A percentile compares a stretch with the other conserved stretches of the same genome.
Conservation (phyloP, 345 rosid genomes). For the Rubroshorea leprosula region DNA sequence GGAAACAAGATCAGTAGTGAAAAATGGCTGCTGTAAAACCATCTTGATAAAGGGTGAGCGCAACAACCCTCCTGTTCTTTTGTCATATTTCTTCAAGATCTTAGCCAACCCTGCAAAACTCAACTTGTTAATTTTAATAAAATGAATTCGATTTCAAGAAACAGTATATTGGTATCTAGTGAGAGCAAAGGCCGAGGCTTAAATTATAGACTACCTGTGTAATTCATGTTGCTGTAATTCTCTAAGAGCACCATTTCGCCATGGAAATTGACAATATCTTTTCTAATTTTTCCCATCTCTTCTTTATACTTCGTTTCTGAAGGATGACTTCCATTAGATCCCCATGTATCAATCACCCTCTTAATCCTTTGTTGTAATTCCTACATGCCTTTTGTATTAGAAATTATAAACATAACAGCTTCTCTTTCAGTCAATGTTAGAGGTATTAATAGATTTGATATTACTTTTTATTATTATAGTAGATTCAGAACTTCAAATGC, state of each 20-base stretch:
- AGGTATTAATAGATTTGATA: too few species aligned
- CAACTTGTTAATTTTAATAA: not conserved
- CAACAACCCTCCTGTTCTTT: constrained; percentile 53
- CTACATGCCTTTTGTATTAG: too few species aligned
- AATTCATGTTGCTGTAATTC: constrained; percentile 81
- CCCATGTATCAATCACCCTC: constrained; percentile 37
- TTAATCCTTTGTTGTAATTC: constrained; percentile 57
- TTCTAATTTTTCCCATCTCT: constrained; percentile 51
- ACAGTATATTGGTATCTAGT: too few species aligned
- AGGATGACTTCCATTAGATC: constrained; percentile 34
- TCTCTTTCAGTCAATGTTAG: too few species aligned
- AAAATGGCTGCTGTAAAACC: constrained; percentile 66
- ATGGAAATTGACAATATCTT: constrained; percentile 70
- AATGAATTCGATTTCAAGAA: not conserved
- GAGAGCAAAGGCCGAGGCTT: not conserved
- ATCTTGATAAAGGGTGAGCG: constrained; percentile 62
- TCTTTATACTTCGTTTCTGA: constrained; percentile 38
- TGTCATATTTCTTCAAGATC: constrained; percentile 90
- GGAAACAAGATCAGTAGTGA: constrained; percentile 70
- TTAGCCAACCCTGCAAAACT: constrained; percentile 53
- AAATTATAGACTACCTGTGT: constrained; percentile 43
- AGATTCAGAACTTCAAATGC: too few species aligned
- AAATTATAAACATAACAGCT: too few species aligned
- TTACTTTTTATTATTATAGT: too few species aligned
- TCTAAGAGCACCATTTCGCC: constrained; percentile 89